These are phyloP conservation scores for Boletellus sp. DNA, from an alignment of 1,284 basidiomycete species.

Conservation along the genomic window DNA sequence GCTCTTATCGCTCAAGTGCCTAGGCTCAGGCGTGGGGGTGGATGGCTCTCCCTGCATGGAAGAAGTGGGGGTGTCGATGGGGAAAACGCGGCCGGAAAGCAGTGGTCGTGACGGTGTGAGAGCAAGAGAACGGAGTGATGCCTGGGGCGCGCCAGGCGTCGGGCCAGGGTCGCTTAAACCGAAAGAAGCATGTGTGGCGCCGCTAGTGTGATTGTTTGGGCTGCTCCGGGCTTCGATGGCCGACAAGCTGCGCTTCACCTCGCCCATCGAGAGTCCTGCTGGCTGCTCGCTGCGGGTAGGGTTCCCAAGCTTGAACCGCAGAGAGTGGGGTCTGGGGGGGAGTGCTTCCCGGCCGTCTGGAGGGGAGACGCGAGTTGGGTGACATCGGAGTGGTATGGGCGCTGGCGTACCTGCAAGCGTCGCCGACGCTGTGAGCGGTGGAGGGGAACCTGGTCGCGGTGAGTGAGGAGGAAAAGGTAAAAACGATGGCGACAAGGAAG, in stretches of 20 bases:
- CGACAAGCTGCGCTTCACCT: constrained; percentile 28
- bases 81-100: constrained; percentile 10
- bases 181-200: constrained; percentile 13
- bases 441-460: constrained; percentile 20
- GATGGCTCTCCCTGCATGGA: constrained; percentile 26
- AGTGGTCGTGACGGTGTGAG: constrained; percentile 21
- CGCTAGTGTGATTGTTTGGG: constrained; percentile 12
- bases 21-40: constrained; percentile 33
- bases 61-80: constrained; percentile 7
- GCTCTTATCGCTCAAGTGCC: constrained; percentile 33
- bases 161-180: constrained; percentile 19
- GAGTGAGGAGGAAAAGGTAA: constrained; percentile 30
- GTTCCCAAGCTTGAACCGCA: constrained; percentile 19
- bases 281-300: constrained; percentile 12
- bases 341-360: constrained; percentile 16
- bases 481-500: constrained; percentile 25
- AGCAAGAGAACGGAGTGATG: constrained; percentile 12
- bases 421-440: constrained; percentile 23
- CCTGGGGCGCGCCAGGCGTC: constrained; percentile 9
- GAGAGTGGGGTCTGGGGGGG: constrained; percentile 20
- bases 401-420: constrained; percentile 24
- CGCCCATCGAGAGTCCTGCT: constrained; percentile 14
- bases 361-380: background rate
- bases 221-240: constrained; percentile 20
- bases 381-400: background rate